phyloP scores from a whole-genome alignment of 2,329 filamentous ascomycete genomes.

The Xylaria sp. region DNA sequence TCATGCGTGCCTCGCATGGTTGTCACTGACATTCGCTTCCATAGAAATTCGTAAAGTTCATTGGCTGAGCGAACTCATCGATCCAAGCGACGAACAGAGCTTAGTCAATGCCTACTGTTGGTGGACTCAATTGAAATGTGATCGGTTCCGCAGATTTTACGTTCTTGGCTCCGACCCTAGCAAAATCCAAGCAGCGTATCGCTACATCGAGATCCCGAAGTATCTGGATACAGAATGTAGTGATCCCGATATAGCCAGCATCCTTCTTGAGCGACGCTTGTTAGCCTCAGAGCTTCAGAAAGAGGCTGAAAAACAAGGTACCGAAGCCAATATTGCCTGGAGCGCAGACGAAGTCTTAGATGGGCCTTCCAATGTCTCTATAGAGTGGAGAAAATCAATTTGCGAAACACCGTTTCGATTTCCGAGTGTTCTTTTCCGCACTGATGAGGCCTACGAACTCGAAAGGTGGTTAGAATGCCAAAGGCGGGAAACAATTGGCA shows the following conservation, averaged over 20 bases:
- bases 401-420: slow-evolving; percentile 30
- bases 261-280: slow-evolving; percentile 28
- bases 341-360: background rate
- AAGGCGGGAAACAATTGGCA: slow-evolving; percentile 2
- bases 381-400: slow-evolving; percentile 27
- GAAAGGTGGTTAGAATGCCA: slow-evolving; percentile 38
- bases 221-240: slow-evolving; percentile 52
- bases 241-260: slow-evolving; percentile 52
- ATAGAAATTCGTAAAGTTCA: slow-evolving; percentile 52
- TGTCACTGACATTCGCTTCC: slow-evolving; percentile 8
- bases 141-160: slow-evolving; percentile 64
- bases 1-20: too few relatives aligned
- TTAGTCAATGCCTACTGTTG: slow-evolving; percentile 72
- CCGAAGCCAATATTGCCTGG: slow-evolving; percentile 32
- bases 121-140: slow-evolving; percentile 63
- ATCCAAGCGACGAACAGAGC: slow-evolving; percentile 70
- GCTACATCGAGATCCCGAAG: slow-evolving; percentile 51
- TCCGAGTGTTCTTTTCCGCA: slow-evolving; percentile 34
- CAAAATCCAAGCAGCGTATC: slow-evolving; percentile 45
- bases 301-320: slow-evolving; percentile 24
- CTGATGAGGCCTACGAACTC: slow-evolving; percentile 38
- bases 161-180: slow-evolving; percentile 62
- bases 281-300: slow-evolving; percentile 28
- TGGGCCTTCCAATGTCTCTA: background rate
- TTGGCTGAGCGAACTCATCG: slow-evolving; percentile 60